Evolutionary conservation across 495 filamentous ascomycete genomes (phyloP).

Genomic region (Daldinia loculata): DNA sequence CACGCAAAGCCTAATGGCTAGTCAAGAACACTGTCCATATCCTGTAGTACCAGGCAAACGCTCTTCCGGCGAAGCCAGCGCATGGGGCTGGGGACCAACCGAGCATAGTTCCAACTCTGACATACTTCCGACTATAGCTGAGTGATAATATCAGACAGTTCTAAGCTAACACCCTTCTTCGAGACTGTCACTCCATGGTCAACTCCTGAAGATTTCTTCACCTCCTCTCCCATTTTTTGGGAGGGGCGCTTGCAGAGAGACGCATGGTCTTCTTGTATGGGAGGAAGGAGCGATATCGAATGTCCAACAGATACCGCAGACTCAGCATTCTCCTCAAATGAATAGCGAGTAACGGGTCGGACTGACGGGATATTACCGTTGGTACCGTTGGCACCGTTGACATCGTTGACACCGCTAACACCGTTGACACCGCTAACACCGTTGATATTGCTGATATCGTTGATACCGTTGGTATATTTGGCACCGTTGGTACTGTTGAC

Average conservation of each 20-base stretch:
- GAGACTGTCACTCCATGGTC: constrained; percentile 63
- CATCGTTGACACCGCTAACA: background rate
- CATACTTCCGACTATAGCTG: constrained; percentile 38
- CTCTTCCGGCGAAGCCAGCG: background rate
- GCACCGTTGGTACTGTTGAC: too few species aligned
- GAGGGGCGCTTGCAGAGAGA: constrained; percentile 14
- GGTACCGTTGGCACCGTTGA: background rate
- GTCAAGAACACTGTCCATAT: background rate
- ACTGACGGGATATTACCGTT: background rate
- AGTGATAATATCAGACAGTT: constrained; percentile 62
- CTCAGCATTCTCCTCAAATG: background rate
- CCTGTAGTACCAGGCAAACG: background rate
- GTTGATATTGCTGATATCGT: background rate
- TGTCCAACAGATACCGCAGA: constrained; percentile 19
- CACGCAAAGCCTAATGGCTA: too few species aligned
- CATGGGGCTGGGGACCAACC: background rate
- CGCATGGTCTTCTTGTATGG: constrained; percentile 31
- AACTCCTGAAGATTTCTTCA: constrained; percentile 50
- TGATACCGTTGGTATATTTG: background rate
- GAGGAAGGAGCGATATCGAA: constrained; percentile 29
- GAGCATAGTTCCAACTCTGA: background rate
- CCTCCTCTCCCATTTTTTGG: constrained; percentile 23
- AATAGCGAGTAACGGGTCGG: background rate
- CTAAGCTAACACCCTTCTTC: constrained; percentile 64
- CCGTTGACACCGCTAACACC: background rate